Evolutionary conservation across 495 filamentous ascomycete species (phyloP), one percentile per base, ranked within the genome.

Genomic region (Hypoxylon intermedium): DNA sequence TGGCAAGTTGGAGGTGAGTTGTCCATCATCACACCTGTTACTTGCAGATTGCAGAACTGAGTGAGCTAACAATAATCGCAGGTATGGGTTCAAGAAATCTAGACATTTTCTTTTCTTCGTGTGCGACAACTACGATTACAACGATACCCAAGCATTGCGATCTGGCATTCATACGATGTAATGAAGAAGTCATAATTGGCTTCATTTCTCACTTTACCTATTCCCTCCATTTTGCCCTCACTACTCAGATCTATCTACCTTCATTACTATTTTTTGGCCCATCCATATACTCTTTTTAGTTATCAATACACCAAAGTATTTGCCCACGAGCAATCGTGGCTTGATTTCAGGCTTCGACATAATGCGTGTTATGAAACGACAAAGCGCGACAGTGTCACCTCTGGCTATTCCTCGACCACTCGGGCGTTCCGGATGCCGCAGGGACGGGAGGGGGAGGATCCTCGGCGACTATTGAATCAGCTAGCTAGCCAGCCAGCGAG

Each of bases 1-100:
- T 79, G 93, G 92, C 24, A 98, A 97, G 84, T 86, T 98, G 83
- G 94, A 98, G 85, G 92, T 98, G 72, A 79, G 89, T 78, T 46
- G 38, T 41, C 21, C n/a, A n/a, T 21, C 12, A 36, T 41, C 3
- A 21, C n/a, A 13, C 3, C 34, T 13, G 7, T 24, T 15, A n/a
- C n/a, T n/a, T 24, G 26, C 26, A 15, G 12, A 16, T 16, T 31
- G 16, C 48, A 19, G 11, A 9, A 37, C 12, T 9, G 16, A 26
- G 15, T 47, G 45, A 12, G 55, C 74, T 59, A 64, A 72, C 50
- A 43, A 30, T 5, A 57, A 46, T 45, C 26, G 51, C 53, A 89
- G 87, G 81, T 89, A 45, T 89, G 86, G 86, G 79, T 89, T 45
- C 83, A 87, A 71, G 85, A 88, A 69, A 46, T 78, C 66, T 80